These are phyloP conservation scores for Phytopythium cucurbitacearum DNA, from an alignment of 352 stramenopile species.

Conservation along the genomic window DNA sequence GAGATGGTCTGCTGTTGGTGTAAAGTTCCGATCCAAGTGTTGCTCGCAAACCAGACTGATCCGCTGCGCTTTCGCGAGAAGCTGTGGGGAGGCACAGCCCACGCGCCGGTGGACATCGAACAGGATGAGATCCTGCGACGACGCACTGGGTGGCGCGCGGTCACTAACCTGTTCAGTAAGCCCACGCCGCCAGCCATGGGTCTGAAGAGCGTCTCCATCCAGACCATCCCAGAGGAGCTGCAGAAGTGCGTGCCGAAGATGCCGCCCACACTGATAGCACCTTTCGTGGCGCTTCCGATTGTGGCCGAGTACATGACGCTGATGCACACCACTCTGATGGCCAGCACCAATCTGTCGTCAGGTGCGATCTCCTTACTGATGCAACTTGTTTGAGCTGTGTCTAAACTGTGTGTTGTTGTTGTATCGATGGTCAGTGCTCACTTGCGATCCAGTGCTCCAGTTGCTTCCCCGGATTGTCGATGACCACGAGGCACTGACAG, in stretches of 20 bases:
- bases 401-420: constrained; percentile 1
- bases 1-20: constrained; percentile 82
- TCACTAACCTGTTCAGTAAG: constrained; percentile 62
- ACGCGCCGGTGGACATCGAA: constrained; percentile 64
- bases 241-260: constrained; percentile 49
- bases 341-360: constrained; percentile 28
- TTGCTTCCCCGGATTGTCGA: constrained; percentile 68
- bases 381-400: neutral
- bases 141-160: constrained; percentile 63
- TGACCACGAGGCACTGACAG: constrained; percentile 54
- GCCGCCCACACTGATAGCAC: constrained; percentile 61
- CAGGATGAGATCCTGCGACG: constrained; percentile 67
- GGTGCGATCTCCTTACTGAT: constrained; percentile 13
- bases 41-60: constrained; percentile 43
- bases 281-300: constrained; percentile 60
- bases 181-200: constrained; percentile 45
- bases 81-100: constrained; percentile 60
- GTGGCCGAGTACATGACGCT: constrained; percentile 68
- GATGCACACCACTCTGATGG: constrained; percentile 53
- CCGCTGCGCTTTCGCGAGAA: constrained; percentile 50
- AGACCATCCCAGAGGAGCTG: constrained; percentile 41
- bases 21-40: constrained; percentile 57
- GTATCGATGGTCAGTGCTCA: constrained; percentile 21
- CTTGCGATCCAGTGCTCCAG: constrained; percentile 65
- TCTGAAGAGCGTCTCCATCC: constrained; percentile 64